phyloP scores from a whole-genome alignment of 768 basidiomycete species.

The Chalciporus chontae region DNA sequence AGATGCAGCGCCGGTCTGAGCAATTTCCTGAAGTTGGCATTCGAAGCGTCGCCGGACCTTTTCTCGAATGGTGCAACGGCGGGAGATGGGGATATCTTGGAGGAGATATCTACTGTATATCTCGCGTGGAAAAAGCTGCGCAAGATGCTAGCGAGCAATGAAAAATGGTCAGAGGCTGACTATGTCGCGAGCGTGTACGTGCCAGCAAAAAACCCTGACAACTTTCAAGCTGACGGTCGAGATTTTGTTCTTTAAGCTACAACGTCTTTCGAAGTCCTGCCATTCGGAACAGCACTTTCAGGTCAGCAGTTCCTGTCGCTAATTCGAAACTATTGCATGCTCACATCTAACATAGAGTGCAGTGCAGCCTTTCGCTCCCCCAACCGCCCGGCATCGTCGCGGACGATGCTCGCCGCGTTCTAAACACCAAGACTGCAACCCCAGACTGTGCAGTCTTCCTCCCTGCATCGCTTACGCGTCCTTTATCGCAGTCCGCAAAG shows the following conservation, averaged over 20 bases:
- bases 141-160: conserved; percentile 41
- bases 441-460: conserved; percentile 52
- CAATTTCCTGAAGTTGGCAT: conserved; percentile 32
- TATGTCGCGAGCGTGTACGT: conserved; percentile 53
- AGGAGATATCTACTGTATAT: conserved; percentile 40
- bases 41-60: conserved; percentile 33
- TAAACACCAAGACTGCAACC: conserved; percentile 44
- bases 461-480: conserved; percentile 34
- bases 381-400: conserved; percentile 35
- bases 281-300: conserved; percentile 37
- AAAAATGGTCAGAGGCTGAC: conserved; percentile 53
- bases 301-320: conserved; percentile 30
- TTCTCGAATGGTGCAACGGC: conserved; percentile 32
- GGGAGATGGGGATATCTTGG: conserved; percentile 26
- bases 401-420: conserved; percentile 33
- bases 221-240: neutral
- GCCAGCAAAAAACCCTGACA: neutral
- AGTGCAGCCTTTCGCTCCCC: conserved; percentile 46
- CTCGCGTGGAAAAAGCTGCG: conserved; percentile 43
- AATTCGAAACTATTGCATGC: neutral
- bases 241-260: conserved; percentile 34
- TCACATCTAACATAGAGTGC: conserved; percentile 35
- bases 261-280: conserved; percentile 47
- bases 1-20: conserved; percentile 13
- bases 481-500: conserved; percentile 40